phyloP scores from a whole-genome alignment of 2,329 filamentous ascomycete species.

The Lachnellula occidentalis region DNA sequence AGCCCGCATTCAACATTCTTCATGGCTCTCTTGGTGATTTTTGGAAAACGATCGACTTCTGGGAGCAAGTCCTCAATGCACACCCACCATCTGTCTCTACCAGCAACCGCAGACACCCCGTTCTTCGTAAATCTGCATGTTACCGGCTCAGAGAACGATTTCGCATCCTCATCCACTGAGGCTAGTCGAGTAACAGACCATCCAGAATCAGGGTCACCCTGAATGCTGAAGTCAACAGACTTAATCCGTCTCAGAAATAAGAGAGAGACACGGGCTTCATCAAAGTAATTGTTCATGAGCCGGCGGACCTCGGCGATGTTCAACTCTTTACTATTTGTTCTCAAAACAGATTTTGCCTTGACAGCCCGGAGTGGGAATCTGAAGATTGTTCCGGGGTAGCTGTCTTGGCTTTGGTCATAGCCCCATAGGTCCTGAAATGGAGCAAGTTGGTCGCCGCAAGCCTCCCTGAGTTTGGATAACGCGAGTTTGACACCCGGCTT shows the following conservation, averaged over 20 bases:
- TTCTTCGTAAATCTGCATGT: constrained; percentile 7
- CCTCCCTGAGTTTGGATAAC: constrained; percentile 18
- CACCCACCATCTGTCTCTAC: constrained; percentile 20
- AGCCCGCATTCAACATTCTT: constrained; percentile 23
- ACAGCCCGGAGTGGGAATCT: constrained; percentile 22
- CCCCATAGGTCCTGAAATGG: constrained; percentile 23
- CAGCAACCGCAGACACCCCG: not conserved
- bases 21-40: constrained; percentile 12
- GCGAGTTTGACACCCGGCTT: constrained; percentile 20
- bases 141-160: constrained; percentile 9
- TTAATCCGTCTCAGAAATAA: constrained; percentile 22
- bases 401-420: constrained; percentile 15
- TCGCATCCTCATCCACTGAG: not conserved
- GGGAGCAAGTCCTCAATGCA: constrained; percentile 16
- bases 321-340: constrained; percentile 6
- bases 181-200: constrained; percentile 17
- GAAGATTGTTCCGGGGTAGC: constrained; percentile 26
- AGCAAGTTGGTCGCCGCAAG: constrained; percentile 18
- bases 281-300: constrained; percentile 18
- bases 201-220: constrained; percentile 4
- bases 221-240: constrained; percentile 17
- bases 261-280: constrained; percentile 23
- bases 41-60: constrained; percentile 6
- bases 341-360: constrained; percentile 4
- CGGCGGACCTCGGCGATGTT: not conserved